Percentiles rank a stretch among this genome's conserved stretches.
phyloP scores from a whole-genome alignment of 1,284 basidiomycete genomes.

The Amylostereum areolatum region DNA sequence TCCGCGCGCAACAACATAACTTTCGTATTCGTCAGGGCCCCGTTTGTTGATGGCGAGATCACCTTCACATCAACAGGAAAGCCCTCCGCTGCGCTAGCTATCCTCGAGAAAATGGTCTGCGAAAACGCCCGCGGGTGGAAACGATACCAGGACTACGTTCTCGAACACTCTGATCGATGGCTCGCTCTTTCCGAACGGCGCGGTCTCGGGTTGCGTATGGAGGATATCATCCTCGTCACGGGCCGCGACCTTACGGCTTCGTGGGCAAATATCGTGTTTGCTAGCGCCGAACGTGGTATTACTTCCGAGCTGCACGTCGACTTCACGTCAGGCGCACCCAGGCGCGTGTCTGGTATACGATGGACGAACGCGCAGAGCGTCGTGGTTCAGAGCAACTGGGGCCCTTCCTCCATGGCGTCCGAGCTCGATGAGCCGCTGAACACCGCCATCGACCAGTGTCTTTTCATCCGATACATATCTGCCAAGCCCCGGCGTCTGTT shows the following conservation, averaged over 20 bases:
- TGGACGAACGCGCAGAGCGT: constrained; percentile 5
- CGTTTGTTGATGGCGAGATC: too few relatives aligned
- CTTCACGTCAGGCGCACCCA: not conserved
- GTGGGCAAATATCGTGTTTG: constrained; percentile 11
- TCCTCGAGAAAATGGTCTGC: constrained; percentile 4
- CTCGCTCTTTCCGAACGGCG: not conserved
- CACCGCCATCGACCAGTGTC: not conserved
- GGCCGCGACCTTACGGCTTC: constrained; percentile 9
- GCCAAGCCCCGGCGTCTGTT: constrained; percentile 6
- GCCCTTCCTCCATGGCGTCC: not conserved
- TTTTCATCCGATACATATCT: constrained; percentile 9
- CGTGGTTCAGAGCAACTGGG: constrained; percentile 1
- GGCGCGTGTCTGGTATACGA: constrained; percentile 4
- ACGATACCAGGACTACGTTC: constrained; percentile 9
- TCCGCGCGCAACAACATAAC: too few relatives aligned
- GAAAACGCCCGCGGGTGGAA: constrained; percentile 1
- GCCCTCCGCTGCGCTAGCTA: constrained; percentile 6
- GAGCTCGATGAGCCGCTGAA: constrained; percentile 1
- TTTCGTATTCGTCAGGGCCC: too few relatives aligned
- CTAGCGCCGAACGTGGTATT: not conserved
- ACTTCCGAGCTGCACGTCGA: constrained; percentile 1
- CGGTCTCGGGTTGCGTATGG: constrained; percentile 2
- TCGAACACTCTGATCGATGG: constrained; percentile 11
- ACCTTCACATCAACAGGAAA: constrained; percentile 2
- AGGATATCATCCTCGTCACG: constrained; percentile 11